Evolutionary conservation across 2,329 filamentous ascomycete species (phyloP).

Genomic region (Alternaria sp.): DNA sequence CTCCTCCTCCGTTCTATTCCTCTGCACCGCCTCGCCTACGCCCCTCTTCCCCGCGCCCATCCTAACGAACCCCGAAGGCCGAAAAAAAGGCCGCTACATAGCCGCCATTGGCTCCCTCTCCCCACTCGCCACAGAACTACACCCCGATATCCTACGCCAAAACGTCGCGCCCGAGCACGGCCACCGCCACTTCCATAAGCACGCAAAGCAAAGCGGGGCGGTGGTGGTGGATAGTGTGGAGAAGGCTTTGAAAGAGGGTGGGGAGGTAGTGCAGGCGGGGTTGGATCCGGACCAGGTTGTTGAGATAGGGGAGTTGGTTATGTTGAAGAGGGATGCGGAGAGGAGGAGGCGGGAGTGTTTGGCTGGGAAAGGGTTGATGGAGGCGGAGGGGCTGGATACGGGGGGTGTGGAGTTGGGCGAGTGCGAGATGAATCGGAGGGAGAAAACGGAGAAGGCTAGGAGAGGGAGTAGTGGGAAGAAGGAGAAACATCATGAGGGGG

Average conservation of each 20-base stretch:
- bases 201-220: slow-evolving; percentile 64
- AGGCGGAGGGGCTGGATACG: slow-evolving; percentile 79
- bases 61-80: slow-evolving; percentile 73
- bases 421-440: slow-evolving; percentile 75
- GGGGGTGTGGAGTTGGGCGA: slow-evolving; percentile 72
- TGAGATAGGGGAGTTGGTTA: slow-evolving; percentile 82
- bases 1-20: slow-evolving; percentile 81
- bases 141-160: slow-evolving; percentile 74
- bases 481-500: slow-evolving; percentile 23
- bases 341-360: slow-evolving; percentile 36
- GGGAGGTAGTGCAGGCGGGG: slow-evolving; percentile 82
- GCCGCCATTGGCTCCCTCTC: slow-evolving; percentile 74
- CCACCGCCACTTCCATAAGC: slow-evolving; percentile 69
- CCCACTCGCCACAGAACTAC: slow-evolving; percentile 81
- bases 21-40: slow-evolving; percentile 77
- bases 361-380: slow-evolving; percentile 40
- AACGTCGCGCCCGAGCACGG: slow-evolving; percentile 61
- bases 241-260: slow-evolving; percentile 80
- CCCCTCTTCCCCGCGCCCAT: slow-evolving; percentile 77
- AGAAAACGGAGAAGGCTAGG: slow-evolving; percentile 51
- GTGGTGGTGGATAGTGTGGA: slow-evolving; percentile 73
- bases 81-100: slow-evolving; percentile 73
- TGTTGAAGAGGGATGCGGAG: slow-evolving; percentile 64
- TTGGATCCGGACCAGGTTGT: slow-evolving; percentile 78
- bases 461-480: slow-evolving; percentile 59